Percentiles rank a stretch among this genome's conserved stretches.
phyloP scores from a whole-genome alignment of 257 asterid species.

The Solanum rostratum region DNA sequence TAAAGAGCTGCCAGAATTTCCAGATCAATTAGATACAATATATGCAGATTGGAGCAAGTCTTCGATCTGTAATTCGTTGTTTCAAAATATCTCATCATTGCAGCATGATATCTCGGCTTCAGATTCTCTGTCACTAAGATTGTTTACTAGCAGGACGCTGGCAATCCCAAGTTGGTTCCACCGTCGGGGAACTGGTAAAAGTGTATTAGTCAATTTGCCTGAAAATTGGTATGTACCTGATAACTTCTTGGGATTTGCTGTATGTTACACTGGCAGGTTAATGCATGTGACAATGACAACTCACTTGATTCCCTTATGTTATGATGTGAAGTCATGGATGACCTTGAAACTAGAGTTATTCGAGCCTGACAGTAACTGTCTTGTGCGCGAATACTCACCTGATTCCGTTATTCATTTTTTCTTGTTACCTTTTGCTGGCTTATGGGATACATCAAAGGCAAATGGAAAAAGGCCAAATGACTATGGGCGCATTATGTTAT shows the following conservation, averaged over 20 bases:
- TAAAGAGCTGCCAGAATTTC: neutral
- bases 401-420: neutral
- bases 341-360: neutral
- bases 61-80: neutral
- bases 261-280: neutral
- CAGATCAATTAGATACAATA: neutral
- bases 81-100: neutral
- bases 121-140: neutral
- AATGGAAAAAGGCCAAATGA: neutral
- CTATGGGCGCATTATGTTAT: neutral
- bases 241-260: neutral
- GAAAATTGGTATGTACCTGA: neutral
- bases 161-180: neutral
- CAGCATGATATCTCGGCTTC: neutral
- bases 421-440: neutral
- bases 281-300: neutral
- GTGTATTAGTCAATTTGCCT: neutral
- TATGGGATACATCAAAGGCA: neutral
- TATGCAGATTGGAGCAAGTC: neutral
- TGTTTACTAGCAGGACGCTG: neutral
- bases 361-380: neutral
- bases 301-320: neutral
- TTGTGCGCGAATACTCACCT: neutral
- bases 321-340: neutral
- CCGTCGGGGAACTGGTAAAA: neutral